A percentile compares a stretch with the other conserved stretches of the same genome.
These are phyloP conservation scores for Nidularia sp. DNA, from an alignment of 768 basidiomycete species.

Conservation along the genomic window DNA sequence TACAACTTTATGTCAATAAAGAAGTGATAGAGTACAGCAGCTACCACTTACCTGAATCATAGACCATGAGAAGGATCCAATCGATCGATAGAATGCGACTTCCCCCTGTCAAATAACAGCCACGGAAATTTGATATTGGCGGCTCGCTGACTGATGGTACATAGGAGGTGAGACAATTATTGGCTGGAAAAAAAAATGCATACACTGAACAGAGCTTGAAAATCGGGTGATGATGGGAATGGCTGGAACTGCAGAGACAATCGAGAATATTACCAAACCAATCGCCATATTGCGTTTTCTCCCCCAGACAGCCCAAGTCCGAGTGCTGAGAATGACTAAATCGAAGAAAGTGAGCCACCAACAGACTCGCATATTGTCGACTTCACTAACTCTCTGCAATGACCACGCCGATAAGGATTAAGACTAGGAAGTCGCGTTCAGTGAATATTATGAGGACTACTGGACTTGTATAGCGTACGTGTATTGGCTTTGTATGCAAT, in stretches of 20 bases:
- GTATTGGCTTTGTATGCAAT: not conserved
- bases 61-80: constrained; percentile 9
- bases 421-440: not conserved
- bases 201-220: not conserved
- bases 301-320: constrained; percentile 11
- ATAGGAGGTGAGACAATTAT: not conserved
- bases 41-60: constrained; percentile 6
- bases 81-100: constrained; percentile 6
- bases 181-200: not conserved
- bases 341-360: not conserved
- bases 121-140: constrained; percentile 5
- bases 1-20: not conserved
- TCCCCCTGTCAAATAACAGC: constrained; percentile 4
- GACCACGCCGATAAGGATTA: constrained; percentile 10
- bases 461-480: not conserved
- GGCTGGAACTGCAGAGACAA: not conserved
- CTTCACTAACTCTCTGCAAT: constrained; percentile 8
- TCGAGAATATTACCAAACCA: not conserved
- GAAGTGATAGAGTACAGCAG: not conserved
- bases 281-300: constrained; percentile 1
- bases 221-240: not conserved
- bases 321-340: constrained; percentile 9
- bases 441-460: not conserved
- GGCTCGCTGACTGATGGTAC: not conserved
- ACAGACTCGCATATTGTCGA: not conserved